Evolutionary conservation across 495 filamentous ascomycete species (phyloP).

Genomic region (Penicillium canescens): DNA sequence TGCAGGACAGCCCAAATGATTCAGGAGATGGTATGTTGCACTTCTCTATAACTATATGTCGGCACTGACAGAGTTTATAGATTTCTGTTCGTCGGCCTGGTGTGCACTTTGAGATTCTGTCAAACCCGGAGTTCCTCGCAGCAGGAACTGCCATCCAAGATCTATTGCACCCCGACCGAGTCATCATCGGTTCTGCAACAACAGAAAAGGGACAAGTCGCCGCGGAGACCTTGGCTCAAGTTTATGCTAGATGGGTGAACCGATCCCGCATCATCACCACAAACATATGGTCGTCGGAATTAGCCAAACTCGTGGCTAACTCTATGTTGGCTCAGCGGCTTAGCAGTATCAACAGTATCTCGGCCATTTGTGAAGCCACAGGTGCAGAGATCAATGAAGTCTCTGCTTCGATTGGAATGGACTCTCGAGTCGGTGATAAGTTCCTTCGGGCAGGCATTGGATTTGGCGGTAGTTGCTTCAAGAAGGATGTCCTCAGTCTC

Average conservation of each 20-base stretch:
- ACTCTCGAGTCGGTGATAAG: conserved; percentile 64
- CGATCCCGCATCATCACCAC: conserved; percentile 62
- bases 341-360: conserved; percentile 77
- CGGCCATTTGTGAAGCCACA: conserved; percentile 72
- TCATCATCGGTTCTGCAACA: conserved; percentile 67
- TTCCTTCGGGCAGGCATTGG: conserved; percentile 73
- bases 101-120: conserved; percentile 74
- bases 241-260: conserved; percentile 72
- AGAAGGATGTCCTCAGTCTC: conserved; percentile 78
- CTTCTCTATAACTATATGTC: background rate
- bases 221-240: conserved; percentile 55
- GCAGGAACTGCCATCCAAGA: conserved; percentile 73
- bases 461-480: conserved; percentile 74
- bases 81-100: conserved; percentile 23
- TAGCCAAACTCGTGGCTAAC: conserved; percentile 77
- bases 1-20: conserved; percentile 71
- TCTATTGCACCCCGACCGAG: conserved; percentile 65
- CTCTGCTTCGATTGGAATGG: conserved; percentile 63
- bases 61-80: background rate
- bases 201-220: conserved; percentile 56
- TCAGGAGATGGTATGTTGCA: conserved; percentile 55
- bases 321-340: conserved; percentile 79
- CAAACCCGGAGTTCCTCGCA: conserved; percentile 79
- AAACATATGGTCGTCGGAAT: conserved; percentile 75
- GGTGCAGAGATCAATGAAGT: conserved; percentile 75